Base-by-base conservation (phyloP, 345 rosid species). In the Sonneratia alba region DNA sequence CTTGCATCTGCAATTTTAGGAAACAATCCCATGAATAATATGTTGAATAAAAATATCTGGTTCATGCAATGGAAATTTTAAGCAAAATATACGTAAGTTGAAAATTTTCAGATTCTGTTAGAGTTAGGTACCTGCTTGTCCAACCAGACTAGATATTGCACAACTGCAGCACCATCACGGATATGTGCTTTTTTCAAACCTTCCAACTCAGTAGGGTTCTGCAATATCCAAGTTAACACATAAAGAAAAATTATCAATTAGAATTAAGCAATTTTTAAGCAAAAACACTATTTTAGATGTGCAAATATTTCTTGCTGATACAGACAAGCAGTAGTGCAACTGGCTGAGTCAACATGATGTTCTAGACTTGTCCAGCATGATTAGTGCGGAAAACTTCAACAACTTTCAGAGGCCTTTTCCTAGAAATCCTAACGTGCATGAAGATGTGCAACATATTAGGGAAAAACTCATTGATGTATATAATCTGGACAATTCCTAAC, bases 151-250 rank as follows among this genome's bases (percentile, higher is more conserved):
- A 95, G 91, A 87, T 78, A 95, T 75, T 92, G 97, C 79, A 95
- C 99, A 80, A 92, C 92, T 83, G 96, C 94, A 69, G 97, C 98
- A 79, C 99, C 98, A 87, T 96, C 99, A 38, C 98, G 92, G 71
- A 92, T 76, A 70, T 96, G 99, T 34, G 98, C 90, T 48, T 89
- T 91, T 83, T 77, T 89, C 43, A 96, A 73, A 74, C 99, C 98
- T 47, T 90, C 91, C 73, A 92, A 79, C 84, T 96, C 99, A 80
- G 86, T 87, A 2, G 95, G 88, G 71, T 96, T 96, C 99, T 92
- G 76, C 8, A 67, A 71, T 14, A 21, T 27, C 37, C 53, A 51
- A 66, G 37, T 49, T 59, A 77, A 36, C n/a, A 34, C 7, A 42
- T 42, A 38, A 21, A 36, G 12, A 42, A 21, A 36, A 66, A n/a